phyloP scores from a whole-genome alignment of 2,329 filamentous ascomycete genomes.

The Thielaviopsis musarum region DNA sequence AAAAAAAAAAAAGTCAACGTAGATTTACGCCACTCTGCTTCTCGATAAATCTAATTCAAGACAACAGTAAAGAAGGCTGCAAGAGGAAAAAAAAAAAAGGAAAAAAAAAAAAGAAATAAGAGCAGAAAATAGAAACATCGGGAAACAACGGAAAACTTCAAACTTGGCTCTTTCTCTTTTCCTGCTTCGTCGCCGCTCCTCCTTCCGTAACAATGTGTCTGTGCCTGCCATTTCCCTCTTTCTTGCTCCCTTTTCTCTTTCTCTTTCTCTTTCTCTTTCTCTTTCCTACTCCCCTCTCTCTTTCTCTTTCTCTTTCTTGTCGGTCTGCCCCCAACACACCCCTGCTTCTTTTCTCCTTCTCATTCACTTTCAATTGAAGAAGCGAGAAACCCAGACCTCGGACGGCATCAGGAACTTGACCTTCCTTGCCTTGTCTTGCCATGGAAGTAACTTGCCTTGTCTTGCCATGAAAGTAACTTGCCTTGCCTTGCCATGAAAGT shows the following conservation, averaged over 20 bases:
- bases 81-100: too few species aligned
- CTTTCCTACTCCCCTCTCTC: background rate
- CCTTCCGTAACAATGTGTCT: background rate
- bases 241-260: background rate
- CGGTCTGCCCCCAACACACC: background rate
- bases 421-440: constrained; percentile 2
- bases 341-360: background rate
- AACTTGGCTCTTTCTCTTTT: background rate
- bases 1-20: too few species aligned
- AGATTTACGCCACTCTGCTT: too few species aligned
- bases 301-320: background rate
- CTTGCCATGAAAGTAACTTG: background rate
- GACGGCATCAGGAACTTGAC: background rate
- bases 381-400: background rate
- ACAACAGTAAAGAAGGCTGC: too few species aligned
- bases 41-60: too few species aligned
- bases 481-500: background rate
- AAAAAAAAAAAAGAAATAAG: too few species aligned
- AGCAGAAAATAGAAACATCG: background rate
- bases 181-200: background rate
- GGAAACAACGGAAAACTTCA: too few species aligned
- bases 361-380: background rate
- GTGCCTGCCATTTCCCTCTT: background rate
- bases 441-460: background rate
- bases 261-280: background rate